phyloP scores from a whole-genome alignment of 768 basidiomycete genomes.

The Phylloporus rhodoxanthus region DNA sequence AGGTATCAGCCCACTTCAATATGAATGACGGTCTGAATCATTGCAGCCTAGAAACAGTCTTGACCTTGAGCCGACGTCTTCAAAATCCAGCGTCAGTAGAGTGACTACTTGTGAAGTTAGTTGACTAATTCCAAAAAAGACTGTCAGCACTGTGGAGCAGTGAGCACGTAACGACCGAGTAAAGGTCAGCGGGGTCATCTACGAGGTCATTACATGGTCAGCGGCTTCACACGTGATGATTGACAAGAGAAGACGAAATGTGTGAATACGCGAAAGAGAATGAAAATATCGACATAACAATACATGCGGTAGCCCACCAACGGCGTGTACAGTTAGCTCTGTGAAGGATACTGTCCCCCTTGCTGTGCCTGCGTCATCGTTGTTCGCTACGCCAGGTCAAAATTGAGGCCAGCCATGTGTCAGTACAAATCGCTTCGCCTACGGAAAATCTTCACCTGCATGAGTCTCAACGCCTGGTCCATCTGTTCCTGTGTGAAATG shows the following conservation, averaged over 20 bases:
- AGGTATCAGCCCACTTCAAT: neutral
- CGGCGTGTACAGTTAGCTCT: slow-evolving; percentile 21
- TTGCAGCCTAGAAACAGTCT: neutral
- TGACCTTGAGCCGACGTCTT: neutral
- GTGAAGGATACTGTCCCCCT: slow-evolving; percentile 29
- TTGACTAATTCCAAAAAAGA: neutral
- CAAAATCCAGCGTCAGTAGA: neutral
- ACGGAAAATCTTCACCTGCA: slow-evolving; percentile 28
- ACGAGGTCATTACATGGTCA: slow-evolving; percentile 1
- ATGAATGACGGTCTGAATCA: neutral
- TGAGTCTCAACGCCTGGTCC: slow-evolving; percentile 37
- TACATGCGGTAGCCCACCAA: slow-evolving; percentile 15
- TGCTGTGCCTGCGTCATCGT: slow-evolving; percentile 27
- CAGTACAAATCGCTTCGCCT: neutral
- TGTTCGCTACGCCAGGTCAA: slow-evolving; percentile 15
- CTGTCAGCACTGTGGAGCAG: neutral
- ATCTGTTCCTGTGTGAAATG: slow-evolving; percentile 45
- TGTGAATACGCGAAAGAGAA: slow-evolving; percentile 3
- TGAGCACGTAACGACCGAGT: neutral
- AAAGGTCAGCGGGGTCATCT: neutral
- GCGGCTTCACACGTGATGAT: slow-evolving; percentile 3
- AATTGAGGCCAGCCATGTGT: neutral
- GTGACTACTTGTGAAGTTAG: neutral
- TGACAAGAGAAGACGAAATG: slow-evolving; percentile 1
- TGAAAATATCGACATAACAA: slow-evolving; percentile 6